Base-by-base conservation (phyloP, 495 filamentous ascomycete genomes). In the Barbatosphaeria neglecta region DNA sequence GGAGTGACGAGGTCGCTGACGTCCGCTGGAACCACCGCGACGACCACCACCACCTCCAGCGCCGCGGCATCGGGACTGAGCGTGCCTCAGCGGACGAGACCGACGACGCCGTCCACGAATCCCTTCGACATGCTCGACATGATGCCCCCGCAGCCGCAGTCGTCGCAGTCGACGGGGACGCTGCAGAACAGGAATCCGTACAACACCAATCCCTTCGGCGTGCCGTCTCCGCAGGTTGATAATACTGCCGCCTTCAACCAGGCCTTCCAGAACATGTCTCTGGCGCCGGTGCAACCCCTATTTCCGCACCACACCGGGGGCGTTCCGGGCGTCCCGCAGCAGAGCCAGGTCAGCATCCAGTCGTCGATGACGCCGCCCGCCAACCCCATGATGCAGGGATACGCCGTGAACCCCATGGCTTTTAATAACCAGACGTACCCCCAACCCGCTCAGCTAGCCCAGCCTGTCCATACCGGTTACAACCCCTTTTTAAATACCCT, bases 221-320 rank as follows among this genome's bases (percentile, higher is more conserved):
- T 64, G 27, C 66, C 64, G 8, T 58, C 50, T 28, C 72, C 70
- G 43, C 66, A 69, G 47, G 50, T 57, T 33, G 56, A 65, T 15
- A 35, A 11, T 4, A n/a, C 31, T 16, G 58, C 66, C 24, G 66
- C 59, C 15, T 53, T 87, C 18, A 79, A 83, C 47, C 70, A 76
- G 45, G 80, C 85, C 5, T 82, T 90, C 57, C 82, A 87, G 60
- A 77, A 76, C 48, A 68, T 90, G 55, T 76, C 82, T n/a, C 64
- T 90, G 16, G 75, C 81, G 15, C 55, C 66, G 2, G 49, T 54
- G 10, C 80, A 81, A 51, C 78, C 82, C 15, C 69, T 94, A 24
- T 92, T 90, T 57, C 87, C 87, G 0, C 78, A 94, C 63, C 81
- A 83, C 19, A 93, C 87, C 6, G 90, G 89, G 8, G 87, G 87